Percentiles rank a stretch among this genome's conserved stretches.
Conservation (phyloP, 1,284 basidiomycete genomes). For the Cryptococcus sp. region DNA sequence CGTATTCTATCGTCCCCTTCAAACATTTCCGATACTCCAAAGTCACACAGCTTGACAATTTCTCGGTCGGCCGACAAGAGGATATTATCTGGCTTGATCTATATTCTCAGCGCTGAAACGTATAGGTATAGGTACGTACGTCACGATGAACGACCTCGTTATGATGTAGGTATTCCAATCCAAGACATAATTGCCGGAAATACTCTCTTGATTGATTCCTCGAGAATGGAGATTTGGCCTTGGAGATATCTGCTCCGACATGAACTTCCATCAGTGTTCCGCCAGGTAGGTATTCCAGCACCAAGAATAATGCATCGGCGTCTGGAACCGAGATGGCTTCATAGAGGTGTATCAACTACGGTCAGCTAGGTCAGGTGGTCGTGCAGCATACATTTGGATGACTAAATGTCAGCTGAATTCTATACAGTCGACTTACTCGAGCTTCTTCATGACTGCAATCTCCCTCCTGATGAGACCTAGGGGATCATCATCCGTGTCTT, state of each 20-base stretch:
- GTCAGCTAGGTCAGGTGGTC: not conserved
- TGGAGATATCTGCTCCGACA: constrained; percentile 37
- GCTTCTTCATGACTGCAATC: constrained; percentile 51
- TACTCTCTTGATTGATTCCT: constrained; percentile 44
- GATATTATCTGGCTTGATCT: constrained; percentile 56
- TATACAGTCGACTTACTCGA: constrained; percentile 43
- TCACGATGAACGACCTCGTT: constrained; percentile 55
- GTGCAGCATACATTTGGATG: constrained; percentile 39
- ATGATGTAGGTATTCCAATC: constrained; percentile 54
- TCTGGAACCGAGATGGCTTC: constrained; percentile 56
- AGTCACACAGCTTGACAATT: constrained; percentile 56
- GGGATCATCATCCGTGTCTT: constrained; percentile 32
- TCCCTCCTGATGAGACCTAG: constrained; percentile 46
- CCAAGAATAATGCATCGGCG: constrained; percentile 54
- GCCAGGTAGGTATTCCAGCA: constrained; percentile 52
- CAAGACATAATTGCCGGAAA: constrained; percentile 54
- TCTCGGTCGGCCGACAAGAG: constrained; percentile 51
- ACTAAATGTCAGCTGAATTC: constrained; percentile 21
- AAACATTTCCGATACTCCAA: constrained; percentile 58
- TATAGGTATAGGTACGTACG: constrained; percentile 20
- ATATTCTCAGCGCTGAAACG: not conserved
- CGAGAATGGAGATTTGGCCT: constrained; percentile 36
- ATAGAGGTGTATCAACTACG: constrained; percentile 54
- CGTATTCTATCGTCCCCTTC: constrained; percentile 49
- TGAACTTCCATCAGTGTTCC: constrained; percentile 53